phyloP scores from a whole-genome alignment of 768 basidiomycete genomes.

The Trametes elegans region DNA sequence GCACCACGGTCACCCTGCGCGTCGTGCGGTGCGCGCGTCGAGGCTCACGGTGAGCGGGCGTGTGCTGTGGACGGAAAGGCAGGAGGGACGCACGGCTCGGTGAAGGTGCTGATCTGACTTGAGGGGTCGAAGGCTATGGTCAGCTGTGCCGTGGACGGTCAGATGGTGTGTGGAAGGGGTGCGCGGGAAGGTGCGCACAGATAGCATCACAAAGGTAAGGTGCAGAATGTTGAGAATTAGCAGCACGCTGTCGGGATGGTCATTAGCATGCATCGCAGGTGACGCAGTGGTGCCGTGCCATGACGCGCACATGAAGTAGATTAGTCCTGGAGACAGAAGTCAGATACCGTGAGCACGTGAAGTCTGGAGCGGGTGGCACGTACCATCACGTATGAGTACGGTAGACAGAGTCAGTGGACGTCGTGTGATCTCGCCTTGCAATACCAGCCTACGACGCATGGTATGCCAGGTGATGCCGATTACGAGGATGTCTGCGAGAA shows the following conservation, averaged over 20 bases:
- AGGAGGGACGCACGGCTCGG: not conserved
- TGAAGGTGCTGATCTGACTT: not conserved
- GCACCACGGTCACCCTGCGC: not conserved
- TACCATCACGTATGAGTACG: not conserved
- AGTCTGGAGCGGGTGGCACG: not conserved
- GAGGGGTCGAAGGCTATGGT: not conserved
- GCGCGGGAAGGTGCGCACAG: not conserved
- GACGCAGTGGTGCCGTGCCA: too few relatives aligned
- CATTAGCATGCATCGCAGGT: not conserved
- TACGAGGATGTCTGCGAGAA: conserved; percentile 1
- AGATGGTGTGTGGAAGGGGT: not conserved
- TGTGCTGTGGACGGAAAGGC: too few relatives aligned
- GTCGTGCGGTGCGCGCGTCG: not conserved
- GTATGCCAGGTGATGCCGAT: not conserved
- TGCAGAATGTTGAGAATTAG: not conserved
- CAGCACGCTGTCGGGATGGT: not conserved
- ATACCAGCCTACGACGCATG: not conserved
- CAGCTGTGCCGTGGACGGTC: not conserved
- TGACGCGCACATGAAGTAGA: not conserved
- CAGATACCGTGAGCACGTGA: not conserved
- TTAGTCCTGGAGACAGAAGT: not conserved
- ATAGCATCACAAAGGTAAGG: too few relatives aligned
- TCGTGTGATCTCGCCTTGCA: not conserved
- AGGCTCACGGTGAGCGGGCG: not conserved
- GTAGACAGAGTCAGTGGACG: not conserved